phyloP scores from a whole-genome alignment of 139 green algal species.

The Edaphochlamys debaryana region DNA sequence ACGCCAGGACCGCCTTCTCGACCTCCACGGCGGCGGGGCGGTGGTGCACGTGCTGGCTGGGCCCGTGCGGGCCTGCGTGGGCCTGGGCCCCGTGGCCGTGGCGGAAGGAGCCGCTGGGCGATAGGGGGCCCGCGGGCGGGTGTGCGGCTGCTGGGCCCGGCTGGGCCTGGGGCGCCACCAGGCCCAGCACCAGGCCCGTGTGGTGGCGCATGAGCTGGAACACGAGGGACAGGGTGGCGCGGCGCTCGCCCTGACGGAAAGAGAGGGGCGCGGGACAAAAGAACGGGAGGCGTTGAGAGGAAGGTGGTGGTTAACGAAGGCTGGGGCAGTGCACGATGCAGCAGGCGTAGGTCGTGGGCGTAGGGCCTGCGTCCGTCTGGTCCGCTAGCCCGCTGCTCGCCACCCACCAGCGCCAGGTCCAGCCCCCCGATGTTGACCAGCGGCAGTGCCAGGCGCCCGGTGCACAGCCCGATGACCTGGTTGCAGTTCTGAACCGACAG shows the following conservation, averaged over 20 bases:
- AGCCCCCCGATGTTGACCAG: slow-evolving; percentile 63
- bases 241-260: slow-evolving; percentile 45
- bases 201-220: slow-evolving; percentile 53
- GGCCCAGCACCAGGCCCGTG: slow-evolving; percentile 41
- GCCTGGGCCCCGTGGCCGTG: no score
- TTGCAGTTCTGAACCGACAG: slow-evolving; percentile 65
- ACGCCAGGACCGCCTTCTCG: slow-evolving; percentile 37
- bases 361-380: no score
- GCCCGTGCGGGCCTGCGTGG: neutral
- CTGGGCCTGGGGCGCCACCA: neutral
- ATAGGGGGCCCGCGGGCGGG: neutral
- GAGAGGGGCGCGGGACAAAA: neutral
- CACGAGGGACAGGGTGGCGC: slow-evolving; percentile 58
- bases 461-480: slow-evolving; percentile 45
- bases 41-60: neutral
- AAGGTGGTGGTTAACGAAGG: no score
- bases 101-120: slow-evolving; percentile 8
- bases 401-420: slow-evolving; percentile 51
- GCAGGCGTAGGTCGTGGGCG: no score
- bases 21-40: slow-evolving; percentile 22
- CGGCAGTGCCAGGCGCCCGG: slow-evolving; percentile 41
- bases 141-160: no score
- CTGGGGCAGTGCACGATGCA: no score
- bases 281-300: no score
- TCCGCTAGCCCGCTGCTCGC: no score